These are phyloP conservation scores for Gyrodon lividus DNA, from an alignment of 768 basidiomycete species.

Conservation along the genomic window DNA sequence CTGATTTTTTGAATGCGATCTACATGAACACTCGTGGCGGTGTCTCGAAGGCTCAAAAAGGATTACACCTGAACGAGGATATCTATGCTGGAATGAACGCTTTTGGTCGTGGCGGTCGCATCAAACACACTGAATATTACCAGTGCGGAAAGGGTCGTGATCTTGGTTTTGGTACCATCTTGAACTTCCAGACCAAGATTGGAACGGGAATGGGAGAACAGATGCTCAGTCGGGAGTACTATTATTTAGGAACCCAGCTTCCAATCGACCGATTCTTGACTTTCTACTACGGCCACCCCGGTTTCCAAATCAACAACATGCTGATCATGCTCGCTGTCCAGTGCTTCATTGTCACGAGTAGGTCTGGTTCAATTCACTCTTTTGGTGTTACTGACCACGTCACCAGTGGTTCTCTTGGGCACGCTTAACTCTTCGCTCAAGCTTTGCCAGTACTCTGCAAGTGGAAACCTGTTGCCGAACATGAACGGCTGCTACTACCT, in stretches of 20 bases:
- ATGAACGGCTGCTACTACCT: slow-evolving; percentile 94
- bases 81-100: slow-evolving; percentile 99
- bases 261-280: slow-evolving; percentile 98
- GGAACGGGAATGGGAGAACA: slow-evolving; percentile 99
- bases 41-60: slow-evolving; percentile 98
- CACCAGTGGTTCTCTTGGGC: slow-evolving; percentile 88
- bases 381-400: slow-evolving; percentile 14
- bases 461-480: slow-evolving; percentile 71
- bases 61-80: slow-evolving; percentile 98
- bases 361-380: slow-evolving; percentile 32
- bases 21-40: slow-evolving; percentile 99
- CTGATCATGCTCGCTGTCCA: slow-evolving; percentile 96
- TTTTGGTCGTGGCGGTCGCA: slow-evolving; percentile 91
- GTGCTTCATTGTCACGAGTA: slow-evolving; percentile 88
- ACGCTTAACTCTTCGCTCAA: slow-evolving; percentile 80
- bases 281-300: slow-evolving; percentile 99
- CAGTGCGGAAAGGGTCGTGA: slow-evolving; percentile 99
- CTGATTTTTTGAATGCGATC: slow-evolving; percentile 96
- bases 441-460: slow-evolving; percentile 76
- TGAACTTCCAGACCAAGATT: slow-evolving; percentile 99
- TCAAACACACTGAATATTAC: slow-evolving; percentile 99
- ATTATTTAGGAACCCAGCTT: slow-evolving; percentile 96
- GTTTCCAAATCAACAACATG: slow-evolving; percentile 99
- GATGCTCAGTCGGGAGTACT: slow-evolving; percentile 98
- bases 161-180: slow-evolving; percentile 96